Conservation (phyloP, 345 rosid genomes). For the Clausena lansium region DNA sequence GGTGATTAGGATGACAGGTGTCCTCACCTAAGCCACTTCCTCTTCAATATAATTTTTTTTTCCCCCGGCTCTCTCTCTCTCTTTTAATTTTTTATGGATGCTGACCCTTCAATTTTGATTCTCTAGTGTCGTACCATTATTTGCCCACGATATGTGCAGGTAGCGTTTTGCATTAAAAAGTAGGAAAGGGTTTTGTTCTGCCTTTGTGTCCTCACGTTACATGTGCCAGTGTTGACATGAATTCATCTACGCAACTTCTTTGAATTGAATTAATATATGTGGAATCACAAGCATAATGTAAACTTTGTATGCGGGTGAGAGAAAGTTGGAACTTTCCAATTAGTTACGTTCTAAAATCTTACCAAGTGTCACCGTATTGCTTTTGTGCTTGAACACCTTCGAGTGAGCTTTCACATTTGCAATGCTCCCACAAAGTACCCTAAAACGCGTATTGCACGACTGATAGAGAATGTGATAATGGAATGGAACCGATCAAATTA, state of each 20-base stretch:
- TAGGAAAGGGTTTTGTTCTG: background rate
- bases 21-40: background rate
- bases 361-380: background rate
- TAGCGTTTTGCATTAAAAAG: background rate
- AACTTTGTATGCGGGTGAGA: background rate
- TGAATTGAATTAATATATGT: background rate
- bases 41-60: background rate
- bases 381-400: background rate
- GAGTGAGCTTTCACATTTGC: background rate
- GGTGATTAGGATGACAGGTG: slow-evolving; percentile 16
- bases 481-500: background rate
- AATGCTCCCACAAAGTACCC: background rate
- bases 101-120: slow-evolving; percentile 7
- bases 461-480: background rate
- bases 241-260: background rate
- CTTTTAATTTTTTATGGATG: background rate
- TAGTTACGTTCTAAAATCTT: background rate
- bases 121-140: background rate
- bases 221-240: background rate
- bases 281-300: background rate
- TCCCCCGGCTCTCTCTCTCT: background rate
- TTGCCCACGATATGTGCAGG: background rate
- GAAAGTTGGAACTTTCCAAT: background rate
- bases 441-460: background rate
- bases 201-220: background rate